Conservation (phyloP, 2,329 filamentous ascomycete genomes). For the Arthroderma uncinatum region DNA sequence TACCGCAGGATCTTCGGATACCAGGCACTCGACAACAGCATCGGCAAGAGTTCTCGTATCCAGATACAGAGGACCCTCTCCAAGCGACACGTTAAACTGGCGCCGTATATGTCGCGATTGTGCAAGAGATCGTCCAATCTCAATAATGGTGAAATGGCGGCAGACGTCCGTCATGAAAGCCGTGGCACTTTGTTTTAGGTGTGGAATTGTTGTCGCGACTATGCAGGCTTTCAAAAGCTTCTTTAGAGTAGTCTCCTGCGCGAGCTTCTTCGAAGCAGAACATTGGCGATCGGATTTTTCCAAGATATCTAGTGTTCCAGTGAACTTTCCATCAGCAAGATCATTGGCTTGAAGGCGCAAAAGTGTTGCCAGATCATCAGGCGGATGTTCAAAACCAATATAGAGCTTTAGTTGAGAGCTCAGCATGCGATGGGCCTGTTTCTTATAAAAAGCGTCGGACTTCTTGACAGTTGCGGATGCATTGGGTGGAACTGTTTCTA, state of each 20-base stretch:
- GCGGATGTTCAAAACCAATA: slow-evolving; percentile 74
- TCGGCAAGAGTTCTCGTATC: slow-evolving; percentile 82
- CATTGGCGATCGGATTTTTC: slow-evolving; percentile 66
- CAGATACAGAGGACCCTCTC: slow-evolving; percentile 76
- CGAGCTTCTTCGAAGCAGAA: slow-evolving; percentile 76
- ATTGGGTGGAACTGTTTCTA: slow-evolving; percentile 45
- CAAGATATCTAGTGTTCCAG: slow-evolving; percentile 57
- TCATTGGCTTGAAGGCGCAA: slow-evolving; percentile 86
- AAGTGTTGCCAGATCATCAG: slow-evolving; percentile 75
- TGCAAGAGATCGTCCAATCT: slow-evolving; percentile 75
- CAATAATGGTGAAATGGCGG: slow-evolving; percentile 79
- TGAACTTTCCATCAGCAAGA: slow-evolving; percentile 58
- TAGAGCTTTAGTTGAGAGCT: slow-evolving; percentile 82
- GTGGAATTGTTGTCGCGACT: slow-evolving; percentile 69
- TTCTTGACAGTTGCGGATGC: slow-evolving; percentile 48
- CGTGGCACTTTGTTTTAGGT: slow-evolving; percentile 65
- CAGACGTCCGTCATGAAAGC: slow-evolving; percentile 69
- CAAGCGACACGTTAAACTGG: slow-evolving; percentile 71
- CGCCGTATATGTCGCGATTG: slow-evolving; percentile 65
- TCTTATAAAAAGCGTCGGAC: slow-evolving; percentile 81
- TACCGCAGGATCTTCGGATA: slow-evolving; percentile 70
- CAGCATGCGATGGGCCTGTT: slow-evolving; percentile 79
- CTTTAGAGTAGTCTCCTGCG: slow-evolving; percentile 70
- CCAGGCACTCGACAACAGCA: slow-evolving; percentile 77
- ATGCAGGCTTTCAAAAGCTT: slow-evolving; percentile 82